A percentile compares a stretch with the other conserved stretches of the same genome.
Evolutionary conservation across 73 alveolate genomes (phyloP).

Genomic region (Paramecium bursaria): DNA sequence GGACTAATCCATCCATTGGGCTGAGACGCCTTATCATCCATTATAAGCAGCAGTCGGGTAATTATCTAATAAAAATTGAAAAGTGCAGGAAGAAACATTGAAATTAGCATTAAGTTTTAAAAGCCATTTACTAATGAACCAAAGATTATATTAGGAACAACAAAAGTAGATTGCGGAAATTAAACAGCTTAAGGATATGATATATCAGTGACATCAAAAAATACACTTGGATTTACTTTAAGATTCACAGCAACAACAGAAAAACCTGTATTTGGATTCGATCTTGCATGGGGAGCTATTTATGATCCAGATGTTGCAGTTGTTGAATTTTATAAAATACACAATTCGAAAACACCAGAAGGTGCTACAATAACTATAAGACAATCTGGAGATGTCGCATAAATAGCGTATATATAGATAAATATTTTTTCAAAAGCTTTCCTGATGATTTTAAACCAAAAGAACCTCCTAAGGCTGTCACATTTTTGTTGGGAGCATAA

Average conservation of each 20-base stretch:
- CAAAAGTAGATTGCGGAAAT: conserved; percentile 29
- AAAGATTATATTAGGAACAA: conserved; percentile 42
- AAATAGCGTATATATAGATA: not conserved
- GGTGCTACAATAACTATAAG: too few species aligned
- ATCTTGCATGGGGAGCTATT: conserved; percentile 59
- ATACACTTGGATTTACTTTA: conserved; percentile 38
- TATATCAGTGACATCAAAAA: not conserved
- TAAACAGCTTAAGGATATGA: conserved; percentile 17
- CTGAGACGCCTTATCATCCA: conserved; percentile 49
- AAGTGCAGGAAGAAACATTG: conserved; percentile 16
- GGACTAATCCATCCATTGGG: conserved; percentile 54
- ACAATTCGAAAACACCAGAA: too few species aligned
- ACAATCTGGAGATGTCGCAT: too few species aligned
- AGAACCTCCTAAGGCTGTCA: conserved; percentile 15
- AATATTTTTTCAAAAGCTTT: not conserved
- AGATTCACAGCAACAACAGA: conserved; percentile 5
- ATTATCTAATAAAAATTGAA: not conserved
- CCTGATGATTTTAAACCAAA: conserved; percentile 30
- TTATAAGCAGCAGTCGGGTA: conserved; percentile 14
- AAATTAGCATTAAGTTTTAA: not conserved
- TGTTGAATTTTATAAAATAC: conserved; percentile 22
- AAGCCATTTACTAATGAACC: conserved; percentile 34
- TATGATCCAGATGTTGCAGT: conserved; percentile 17
- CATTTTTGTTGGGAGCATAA: not conserved
- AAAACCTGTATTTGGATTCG: conserved; percentile 32